Percentiles rank a stretch among this genome's conserved stretches.
These are phyloP conservation scores for Lyophyllum semitale DNA, from an alignment of 768 basidiomycete genomes.

Conservation along the genomic window DNA sequence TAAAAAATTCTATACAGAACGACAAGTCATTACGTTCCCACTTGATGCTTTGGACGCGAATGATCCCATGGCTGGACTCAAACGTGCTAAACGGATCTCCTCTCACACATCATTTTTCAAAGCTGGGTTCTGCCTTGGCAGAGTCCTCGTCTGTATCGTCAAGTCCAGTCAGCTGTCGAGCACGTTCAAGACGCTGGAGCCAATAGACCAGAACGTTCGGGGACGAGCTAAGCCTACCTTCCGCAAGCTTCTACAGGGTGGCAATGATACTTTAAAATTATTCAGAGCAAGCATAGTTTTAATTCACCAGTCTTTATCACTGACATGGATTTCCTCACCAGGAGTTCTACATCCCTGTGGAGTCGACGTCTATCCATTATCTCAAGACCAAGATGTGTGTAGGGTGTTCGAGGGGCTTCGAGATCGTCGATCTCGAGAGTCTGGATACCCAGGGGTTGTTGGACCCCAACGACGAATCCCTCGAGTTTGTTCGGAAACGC, in stretches of 20 bases:
- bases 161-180: slow-evolving; percentile 94
- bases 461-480: slow-evolving; percentile 86
- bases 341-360: slow-evolving; percentile 99
- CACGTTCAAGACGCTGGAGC: slow-evolving; percentile 96
- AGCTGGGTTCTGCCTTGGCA: slow-evolving; percentile 87
- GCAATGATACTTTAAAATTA: slow-evolving; percentile 89
- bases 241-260: slow-evolving; percentile 89
- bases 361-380: slow-evolving; percentile 95
- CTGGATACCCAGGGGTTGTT: slow-evolving; percentile 95
- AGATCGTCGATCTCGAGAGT: slow-evolving; percentile 96
- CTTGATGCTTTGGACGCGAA: slow-evolving; percentile 88
- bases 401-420: slow-evolving; percentile 95
- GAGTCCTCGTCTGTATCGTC: slow-evolving; percentile 93
- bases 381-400: slow-evolving; percentile 97
- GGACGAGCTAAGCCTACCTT: slow-evolving; percentile 89
- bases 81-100: slow-evolving; percentile 92
- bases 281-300: slow-evolving; percentile 68
- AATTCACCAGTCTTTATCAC: not conserved
- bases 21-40: slow-evolving; percentile 95
- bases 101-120: slow-evolving; percentile 99
- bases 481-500: slow-evolving; percentile 91
- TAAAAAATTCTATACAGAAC: too few relatives aligned
- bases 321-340: slow-evolving; percentile 30
- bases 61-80: slow-evolving; percentile 89
- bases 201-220: slow-evolving; percentile 85